Conservation (phyloP, 352 stramenopile species). For the Pythium diclinum region DNA sequence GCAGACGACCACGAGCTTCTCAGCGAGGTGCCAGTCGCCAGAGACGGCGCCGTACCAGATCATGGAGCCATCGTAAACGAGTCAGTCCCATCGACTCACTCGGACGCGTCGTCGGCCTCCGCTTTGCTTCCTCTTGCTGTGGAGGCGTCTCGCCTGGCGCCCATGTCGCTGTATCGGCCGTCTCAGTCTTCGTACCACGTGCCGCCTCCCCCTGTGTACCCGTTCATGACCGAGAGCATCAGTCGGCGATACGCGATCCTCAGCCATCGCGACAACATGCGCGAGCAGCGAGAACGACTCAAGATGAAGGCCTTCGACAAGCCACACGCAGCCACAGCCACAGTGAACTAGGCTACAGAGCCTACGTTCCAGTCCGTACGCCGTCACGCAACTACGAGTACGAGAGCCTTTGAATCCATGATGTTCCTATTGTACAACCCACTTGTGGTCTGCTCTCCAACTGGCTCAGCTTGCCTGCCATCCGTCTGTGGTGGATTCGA, state of each 20-base stretch:
- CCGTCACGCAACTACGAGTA: neutral
- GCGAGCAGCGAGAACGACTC: neutral
- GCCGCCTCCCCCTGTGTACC: neutral
- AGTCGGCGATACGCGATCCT: neutral
- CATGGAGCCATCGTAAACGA: neutral
- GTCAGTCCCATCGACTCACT: neutral
- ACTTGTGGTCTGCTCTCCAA: neutral
- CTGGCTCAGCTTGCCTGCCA: constrained; percentile 10
- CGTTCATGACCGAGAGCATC: constrained; percentile 1
- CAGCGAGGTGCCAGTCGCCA: neutral
- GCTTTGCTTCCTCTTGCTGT: neutral
- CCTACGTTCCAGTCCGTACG: too few relatives aligned
- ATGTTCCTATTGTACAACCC: neutral
- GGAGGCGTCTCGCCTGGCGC: neutral
- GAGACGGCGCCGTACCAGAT: neutral
- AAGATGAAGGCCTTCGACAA: neutral
- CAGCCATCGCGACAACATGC: constrained; percentile 1
- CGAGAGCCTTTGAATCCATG: neutral
- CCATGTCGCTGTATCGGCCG: neutral
- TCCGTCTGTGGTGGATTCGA: neutral
- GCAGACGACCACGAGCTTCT: neutral
- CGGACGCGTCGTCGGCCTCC: neutral
- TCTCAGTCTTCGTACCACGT: neutral
- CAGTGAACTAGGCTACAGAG: too few relatives aligned
- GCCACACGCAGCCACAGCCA: too few relatives aligned